phyloP scores from a whole-genome alignment of 768 basidiomycete genomes.

The Gymnopilus dilepis region DNA sequence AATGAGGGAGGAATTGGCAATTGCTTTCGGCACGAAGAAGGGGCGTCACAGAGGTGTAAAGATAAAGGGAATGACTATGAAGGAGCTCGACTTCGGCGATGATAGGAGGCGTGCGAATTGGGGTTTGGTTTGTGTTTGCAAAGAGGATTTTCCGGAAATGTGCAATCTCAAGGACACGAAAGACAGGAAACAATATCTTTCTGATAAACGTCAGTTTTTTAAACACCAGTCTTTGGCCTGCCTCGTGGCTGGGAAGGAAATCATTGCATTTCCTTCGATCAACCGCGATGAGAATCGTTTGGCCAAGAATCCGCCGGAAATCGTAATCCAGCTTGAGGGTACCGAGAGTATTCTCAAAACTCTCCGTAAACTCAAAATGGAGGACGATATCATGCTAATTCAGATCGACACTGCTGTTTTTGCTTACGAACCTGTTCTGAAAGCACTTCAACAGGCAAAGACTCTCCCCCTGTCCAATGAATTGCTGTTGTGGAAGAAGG shows the following conservation, averaged over 20 bases:
- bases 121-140: slow-evolving; percentile 32
- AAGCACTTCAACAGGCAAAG: slow-evolving; percentile 53
- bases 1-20: slow-evolving; percentile 45
- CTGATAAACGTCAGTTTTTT: slow-evolving; percentile 47
- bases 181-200: slow-evolving; percentile 43
- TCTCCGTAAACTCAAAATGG: slow-evolving; percentile 44
- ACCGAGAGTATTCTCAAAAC: slow-evolving; percentile 40
- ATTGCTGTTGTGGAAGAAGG: slow-evolving; percentile 57
- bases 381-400: slow-evolving; percentile 46
- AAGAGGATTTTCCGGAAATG: slow-evolving; percentile 42
- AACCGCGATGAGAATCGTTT: slow-evolving; percentile 59
- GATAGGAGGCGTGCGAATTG: slow-evolving; percentile 26
- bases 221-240: slow-evolving; percentile 61
- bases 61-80: slow-evolving; percentile 44
- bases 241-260: slow-evolving; percentile 50
- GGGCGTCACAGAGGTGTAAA: slow-evolving; percentile 42
- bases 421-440: slow-evolving; percentile 65
- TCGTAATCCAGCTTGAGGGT: slow-evolving; percentile 60
- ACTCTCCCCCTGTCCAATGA: slow-evolving; percentile 54
- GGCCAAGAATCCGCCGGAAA: slow-evolving; percentile 47
- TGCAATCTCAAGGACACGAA: slow-evolving; percentile 31
- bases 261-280: slow-evolving; percentile 59
- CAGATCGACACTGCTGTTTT: slow-evolving; percentile 68
- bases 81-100: slow-evolving; percentile 43
- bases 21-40: slow-evolving; percentile 52